Evolutionary conservation across 768 basidiomycete species (phyloP).

Genomic region (Exidia glandulosa): DNA sequence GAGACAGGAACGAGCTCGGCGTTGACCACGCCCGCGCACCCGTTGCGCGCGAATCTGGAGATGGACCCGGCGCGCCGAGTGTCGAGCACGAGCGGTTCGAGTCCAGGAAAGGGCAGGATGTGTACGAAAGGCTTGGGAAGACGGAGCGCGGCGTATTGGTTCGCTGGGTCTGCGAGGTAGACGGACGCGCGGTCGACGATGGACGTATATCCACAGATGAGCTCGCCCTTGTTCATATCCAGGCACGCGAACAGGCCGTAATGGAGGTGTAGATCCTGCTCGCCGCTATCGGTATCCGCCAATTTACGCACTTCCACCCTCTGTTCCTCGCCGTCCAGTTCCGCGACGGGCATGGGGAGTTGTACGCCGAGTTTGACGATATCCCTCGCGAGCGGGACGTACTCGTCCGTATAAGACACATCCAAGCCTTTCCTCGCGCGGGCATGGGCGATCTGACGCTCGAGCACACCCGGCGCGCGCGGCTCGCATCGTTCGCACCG

Average conservation of each 20-base stretch:
- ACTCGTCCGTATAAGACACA: background rate
- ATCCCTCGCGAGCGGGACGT: background rate
- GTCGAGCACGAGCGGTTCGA: slow-evolving; percentile 51
- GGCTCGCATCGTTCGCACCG: background rate
- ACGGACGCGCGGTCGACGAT: background rate
- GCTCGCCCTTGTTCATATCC: background rate
- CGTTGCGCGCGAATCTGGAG: slow-evolving; percentile 49
- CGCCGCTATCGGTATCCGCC: background rate
- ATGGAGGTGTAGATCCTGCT: background rate
- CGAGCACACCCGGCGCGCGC: background rate
- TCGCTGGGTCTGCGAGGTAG: background rate
- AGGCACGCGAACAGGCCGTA: background rate
- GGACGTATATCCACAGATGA: background rate
- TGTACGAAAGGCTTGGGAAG: slow-evolving; percentile 80
- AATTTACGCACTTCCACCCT: background rate
- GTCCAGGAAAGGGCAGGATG: slow-evolving; percentile 36
- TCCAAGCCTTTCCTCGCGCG: background rate
- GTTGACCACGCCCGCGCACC: slow-evolving; percentile 51
- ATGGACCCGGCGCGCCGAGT: slow-evolving; percentile 58
- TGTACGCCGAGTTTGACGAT: background rate
- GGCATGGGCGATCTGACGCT: background rate
- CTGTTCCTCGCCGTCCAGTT: background rate
- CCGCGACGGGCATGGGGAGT: background rate
- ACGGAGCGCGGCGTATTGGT: slow-evolving; percentile 28
- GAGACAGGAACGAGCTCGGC: slow-evolving; percentile 42